phyloP scores from a whole-genome alignment of 768 basidiomycete species.

The Candolleomyces eurysporus region DNA sequence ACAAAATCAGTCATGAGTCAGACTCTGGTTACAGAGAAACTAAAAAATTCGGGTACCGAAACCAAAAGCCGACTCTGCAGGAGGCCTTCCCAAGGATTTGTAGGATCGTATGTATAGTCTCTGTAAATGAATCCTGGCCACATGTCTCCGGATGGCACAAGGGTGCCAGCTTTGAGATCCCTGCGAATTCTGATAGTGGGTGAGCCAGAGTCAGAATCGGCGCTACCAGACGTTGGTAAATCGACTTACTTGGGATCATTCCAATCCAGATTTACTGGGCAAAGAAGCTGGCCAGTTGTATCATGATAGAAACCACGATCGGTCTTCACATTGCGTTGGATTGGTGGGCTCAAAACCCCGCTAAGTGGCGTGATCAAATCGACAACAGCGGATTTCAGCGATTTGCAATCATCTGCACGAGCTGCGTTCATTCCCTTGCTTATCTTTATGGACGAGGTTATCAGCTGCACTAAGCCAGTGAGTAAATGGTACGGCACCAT shows the following conservation, averaged over 20 bases:
- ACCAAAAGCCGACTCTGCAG: no score
- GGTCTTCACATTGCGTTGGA: constrained; percentile 9
- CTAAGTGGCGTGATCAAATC: constrained; percentile 23
- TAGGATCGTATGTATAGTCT: no score
- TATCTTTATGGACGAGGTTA: constrained; percentile 12
- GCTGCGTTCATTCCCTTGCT: constrained; percentile 20
- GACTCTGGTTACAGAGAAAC: no score
- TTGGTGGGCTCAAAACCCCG: constrained; percentile 8
- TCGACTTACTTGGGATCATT: constrained; percentile 6
- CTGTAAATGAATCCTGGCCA: no score
- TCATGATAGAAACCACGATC: constrained; percentile 14
- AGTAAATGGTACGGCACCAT: constrained; percentile 6
- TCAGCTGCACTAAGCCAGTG: background rate
- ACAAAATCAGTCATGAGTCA: no score
- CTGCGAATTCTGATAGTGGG: no score
- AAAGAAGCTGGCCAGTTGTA: constrained; percentile 14
- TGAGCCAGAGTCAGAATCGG: no score
- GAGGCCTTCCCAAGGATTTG: no score
- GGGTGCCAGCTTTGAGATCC: no score
- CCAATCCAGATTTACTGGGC: constrained; percentile 14
- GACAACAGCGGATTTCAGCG: constrained; percentile 17
- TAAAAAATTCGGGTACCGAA: no score
- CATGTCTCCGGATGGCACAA: no score
- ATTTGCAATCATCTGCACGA: constrained; percentile 14
- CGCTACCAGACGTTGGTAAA: no score